Evolutionary conservation across 1,284 basidiomycete genomes (phyloP), one percentile per base, ranked within the genome.

Genomic region (Ganoderma meredithae): DNA sequence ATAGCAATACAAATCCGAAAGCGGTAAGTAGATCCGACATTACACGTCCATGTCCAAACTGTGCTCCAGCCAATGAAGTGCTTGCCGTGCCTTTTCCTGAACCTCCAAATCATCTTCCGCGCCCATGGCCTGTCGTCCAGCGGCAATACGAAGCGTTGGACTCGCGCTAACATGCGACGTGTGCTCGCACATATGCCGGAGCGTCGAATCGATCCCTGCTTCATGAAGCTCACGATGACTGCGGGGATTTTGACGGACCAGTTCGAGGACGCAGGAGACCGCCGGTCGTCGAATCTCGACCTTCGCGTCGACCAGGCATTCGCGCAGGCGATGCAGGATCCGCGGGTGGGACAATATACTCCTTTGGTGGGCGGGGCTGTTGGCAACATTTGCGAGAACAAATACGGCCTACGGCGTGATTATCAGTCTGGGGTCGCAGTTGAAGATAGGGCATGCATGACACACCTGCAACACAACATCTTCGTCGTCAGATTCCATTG

Each of bases 301-400:
- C 49, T 84, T 86, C 1, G 82, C 81, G 63, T 90, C 87, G 0
- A 86, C 83, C 27, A 93, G 83, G 60, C 86, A 88, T 7, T 76
- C 71, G n/a, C 85, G 85, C 0, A 92, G 79, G 1, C 85, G 81
- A 15, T 76, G 72, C 1, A 93, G 83, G 9, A 93, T 80, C 2
- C 80, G 79, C 0, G 84, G 79, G 69, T 88, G 82, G 0, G 80
- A 74, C 25, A 90, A 79, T 40, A 93, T 85, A 36, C 79, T 76
- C 60, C 80, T 79, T 66, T 88, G 87, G 25, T 80, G 76, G 0
- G 81, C 74, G 1, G 79, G 76, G 33, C 88, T 88, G 74, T 93
- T 93, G 27, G 87, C 82, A 9, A 94, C 80, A 76, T 93, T 92
- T 0, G 87, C 88, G 0, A 92, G 82, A 2, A 86, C 79, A 72